Evolutionary conservation across 352 stramenopile genomes (phyloP).

Genomic region (Phytophthora europaea): DNA sequence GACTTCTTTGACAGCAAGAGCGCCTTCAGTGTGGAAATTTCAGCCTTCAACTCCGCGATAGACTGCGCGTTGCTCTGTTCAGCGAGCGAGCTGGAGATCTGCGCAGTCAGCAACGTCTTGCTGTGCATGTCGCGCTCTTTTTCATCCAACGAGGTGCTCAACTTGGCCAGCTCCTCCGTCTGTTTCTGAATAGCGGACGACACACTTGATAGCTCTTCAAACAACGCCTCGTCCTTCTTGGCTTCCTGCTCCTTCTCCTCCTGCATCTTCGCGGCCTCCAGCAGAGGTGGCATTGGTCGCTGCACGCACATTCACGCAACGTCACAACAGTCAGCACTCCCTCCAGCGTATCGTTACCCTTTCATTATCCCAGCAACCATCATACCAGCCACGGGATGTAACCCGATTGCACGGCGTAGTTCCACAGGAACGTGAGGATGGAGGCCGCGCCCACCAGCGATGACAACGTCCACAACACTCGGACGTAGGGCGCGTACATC

Average conservation of each 20-base stretch:
- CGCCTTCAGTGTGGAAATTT: constrained; percentile 75
- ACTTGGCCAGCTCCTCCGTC: constrained; percentile 65
- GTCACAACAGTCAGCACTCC: neutral
- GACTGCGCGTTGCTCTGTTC: constrained; percentile 67
- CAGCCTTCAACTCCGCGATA: constrained; percentile 75
- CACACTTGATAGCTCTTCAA: constrained; percentile 56
- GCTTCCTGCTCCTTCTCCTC: constrained; percentile 63
- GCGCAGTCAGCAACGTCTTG: constrained; percentile 48
- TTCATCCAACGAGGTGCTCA: constrained; percentile 61
- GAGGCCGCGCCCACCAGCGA: constrained; percentile 77
- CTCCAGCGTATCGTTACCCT: neutral
- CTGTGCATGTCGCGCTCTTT: constrained; percentile 67
- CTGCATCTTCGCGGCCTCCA: constrained; percentile 57
- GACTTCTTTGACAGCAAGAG: constrained; percentile 54
- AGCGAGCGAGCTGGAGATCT: constrained; percentile 58
- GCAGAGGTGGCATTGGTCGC: constrained; percentile 45
- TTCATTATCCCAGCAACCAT: neutral
- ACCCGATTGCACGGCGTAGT: constrained; percentile 74
- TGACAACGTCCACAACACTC: constrained; percentile 75
- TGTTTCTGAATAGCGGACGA: constrained; percentile 74
- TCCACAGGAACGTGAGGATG: constrained; percentile 80
- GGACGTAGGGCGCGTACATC: constrained; percentile 66
- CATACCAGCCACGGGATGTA: constrained; percentile 77
- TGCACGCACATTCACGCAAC: constrained; percentile 6
- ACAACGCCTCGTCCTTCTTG: constrained; percentile 62